phyloP scores from a whole-genome alignment of 768 basidiomycete species.

The Gymnopilus dilepis region DNA sequence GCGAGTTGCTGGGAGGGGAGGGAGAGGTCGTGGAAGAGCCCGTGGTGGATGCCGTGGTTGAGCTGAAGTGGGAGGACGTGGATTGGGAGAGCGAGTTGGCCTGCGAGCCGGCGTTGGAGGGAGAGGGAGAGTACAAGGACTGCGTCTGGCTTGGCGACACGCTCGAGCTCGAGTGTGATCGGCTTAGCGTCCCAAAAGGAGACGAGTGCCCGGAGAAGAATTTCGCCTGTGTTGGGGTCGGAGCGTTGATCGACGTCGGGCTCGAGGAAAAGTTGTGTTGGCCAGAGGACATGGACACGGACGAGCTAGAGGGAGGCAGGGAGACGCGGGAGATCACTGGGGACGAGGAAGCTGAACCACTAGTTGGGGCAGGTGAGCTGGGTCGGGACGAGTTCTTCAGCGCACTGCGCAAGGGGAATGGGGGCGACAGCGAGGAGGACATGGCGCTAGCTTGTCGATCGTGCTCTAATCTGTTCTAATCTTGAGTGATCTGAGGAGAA shows the following conservation, averaged over 20 bases:
- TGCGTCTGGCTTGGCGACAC: neutral
- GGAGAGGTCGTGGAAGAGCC: too few relatives aligned
- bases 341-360: slow-evolving; percentile 22
- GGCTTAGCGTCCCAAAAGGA: slow-evolving; percentile 4
- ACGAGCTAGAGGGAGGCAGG: slow-evolving; percentile 21
- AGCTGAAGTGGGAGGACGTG: neutral
- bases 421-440: slow-evolving; percentile 8
- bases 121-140: neutral
- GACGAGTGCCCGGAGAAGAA: slow-evolving; percentile 2
- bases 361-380: slow-evolving; percentile 22
- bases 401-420: slow-evolving; percentile 31
- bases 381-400: slow-evolving; percentile 34
- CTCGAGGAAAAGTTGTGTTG: neutral
- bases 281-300: neutral
- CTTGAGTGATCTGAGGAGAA: too few relatives aligned
- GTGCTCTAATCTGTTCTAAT: too few relatives aligned
- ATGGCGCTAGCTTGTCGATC: too few relatives aligned
- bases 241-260: neutral
- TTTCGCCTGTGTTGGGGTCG: neutral
- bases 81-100: slow-evolving; percentile 5
- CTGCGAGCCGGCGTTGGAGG: neutral
- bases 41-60: too few relatives aligned
- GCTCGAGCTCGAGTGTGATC: slow-evolving; percentile 17
- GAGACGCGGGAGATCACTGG: slow-evolving; percentile 20
- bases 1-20: neutral